Evolutionary conservation across 2,329 filamentous ascomycete species (phyloP), one percentile per base, ranked within the genome.

Genomic region (Harringtonia lauricola): DNA sequence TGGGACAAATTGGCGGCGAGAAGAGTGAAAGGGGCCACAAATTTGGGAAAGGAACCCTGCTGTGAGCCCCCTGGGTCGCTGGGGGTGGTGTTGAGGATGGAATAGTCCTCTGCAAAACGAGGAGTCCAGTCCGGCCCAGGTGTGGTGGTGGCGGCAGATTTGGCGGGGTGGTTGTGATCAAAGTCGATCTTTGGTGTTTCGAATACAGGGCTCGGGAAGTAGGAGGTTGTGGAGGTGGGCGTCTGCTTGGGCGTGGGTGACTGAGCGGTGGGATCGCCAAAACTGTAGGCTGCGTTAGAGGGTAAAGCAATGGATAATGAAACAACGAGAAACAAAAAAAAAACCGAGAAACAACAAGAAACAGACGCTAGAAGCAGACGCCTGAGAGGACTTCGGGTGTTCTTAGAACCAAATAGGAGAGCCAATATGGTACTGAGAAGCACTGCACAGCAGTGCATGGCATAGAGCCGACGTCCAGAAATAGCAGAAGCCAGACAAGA

Each of bases 61-160:
- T 66, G 63, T 36, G 63, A 58, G 42, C 64, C 69, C 53, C 64
- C 65, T 43, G 79, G 63, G 55, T 77, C 75, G 39, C 73, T 76
- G 15, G 76, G 76, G 9, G 76, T 79, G n/a, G 70, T 64, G 61
- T 78, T 76, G 64, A 81, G 80, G 54, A 80, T 74, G 49, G 76
- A 78, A 54, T 77, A 80, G 51, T 80, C 76, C 56, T 80, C 74
- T 50, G 76, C 74, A 63, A 79, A 81, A 46, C 68, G 69, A 57
- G 76, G 76, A 36, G 76, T 80, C 70, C 72, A 76, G 51, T 68
- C 67, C 29, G 36, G 24, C 8, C 45, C 44, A 13, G 50, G 46
- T 6, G 50, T 49, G 19, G 44, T 39, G 8, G 43, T 28, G 9
- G 40, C 33, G 12, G 43, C 21, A 12, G 47, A 42, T 36, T 34